phyloP scores from a whole-genome alignment of 352 stramenopile species.

The Peronospora destructor region DNA sequence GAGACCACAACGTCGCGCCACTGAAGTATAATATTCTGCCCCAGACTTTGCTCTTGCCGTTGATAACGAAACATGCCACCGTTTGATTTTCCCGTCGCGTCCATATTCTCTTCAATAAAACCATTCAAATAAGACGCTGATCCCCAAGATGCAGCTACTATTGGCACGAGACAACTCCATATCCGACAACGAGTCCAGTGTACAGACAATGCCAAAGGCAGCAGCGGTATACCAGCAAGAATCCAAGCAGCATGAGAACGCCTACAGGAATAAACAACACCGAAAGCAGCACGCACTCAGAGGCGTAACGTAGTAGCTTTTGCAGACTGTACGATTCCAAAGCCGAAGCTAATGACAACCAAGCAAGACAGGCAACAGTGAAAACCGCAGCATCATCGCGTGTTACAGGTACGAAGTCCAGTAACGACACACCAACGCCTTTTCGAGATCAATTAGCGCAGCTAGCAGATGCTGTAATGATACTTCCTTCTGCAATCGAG shows the following conservation, averaged over 20 bases:
- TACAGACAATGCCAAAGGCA: constrained; percentile 41
- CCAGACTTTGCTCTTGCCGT: constrained; percentile 47
- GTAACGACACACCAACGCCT: too few relatives aligned
- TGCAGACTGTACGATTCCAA: constrained; percentile 45
- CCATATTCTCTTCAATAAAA: constrained; percentile 34
- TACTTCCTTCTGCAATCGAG: too few relatives aligned
- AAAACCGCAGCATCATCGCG: too few relatives aligned
- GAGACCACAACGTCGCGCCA: constrained; percentile 52
- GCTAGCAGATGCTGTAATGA: too few relatives aligned
- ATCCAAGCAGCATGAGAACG: constrained; percentile 45
- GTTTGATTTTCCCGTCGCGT: constrained; percentile 28
- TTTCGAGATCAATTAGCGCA: too few relatives aligned
- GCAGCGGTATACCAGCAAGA: constrained; percentile 48
- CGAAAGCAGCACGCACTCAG: constrained; percentile 48
- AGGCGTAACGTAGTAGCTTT: constrained; percentile 61
- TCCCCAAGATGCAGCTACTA: constrained; percentile 47
- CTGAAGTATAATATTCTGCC: constrained; percentile 65
- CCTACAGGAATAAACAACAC: constrained; percentile 53
- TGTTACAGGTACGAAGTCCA: too few relatives aligned
- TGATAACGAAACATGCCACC: constrained; percentile 49
- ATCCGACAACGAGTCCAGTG: constrained; percentile 64
- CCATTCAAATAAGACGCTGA: constrained; percentile 52
- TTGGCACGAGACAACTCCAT: constrained; percentile 73
- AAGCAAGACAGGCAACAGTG: too few relatives aligned
- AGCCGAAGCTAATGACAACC: too few relatives aligned